phyloP scores from a whole-genome alignment of 192 early-diverging fungal species.

The Helicostylum pulchrum region DNA sequence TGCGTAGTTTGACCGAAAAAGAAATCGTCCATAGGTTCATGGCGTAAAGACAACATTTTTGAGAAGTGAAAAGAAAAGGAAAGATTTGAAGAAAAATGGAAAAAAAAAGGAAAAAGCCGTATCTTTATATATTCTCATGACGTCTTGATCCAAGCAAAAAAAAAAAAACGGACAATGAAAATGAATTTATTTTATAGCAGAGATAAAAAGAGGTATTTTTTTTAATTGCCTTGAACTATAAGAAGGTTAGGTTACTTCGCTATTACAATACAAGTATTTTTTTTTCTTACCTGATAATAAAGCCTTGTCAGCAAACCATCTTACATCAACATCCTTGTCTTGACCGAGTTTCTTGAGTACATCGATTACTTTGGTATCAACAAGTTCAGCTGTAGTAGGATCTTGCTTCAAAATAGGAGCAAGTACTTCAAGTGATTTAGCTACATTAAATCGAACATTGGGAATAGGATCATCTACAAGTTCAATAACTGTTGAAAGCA shows the following conservation, averaged over 20 bases:
- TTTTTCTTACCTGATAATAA: constrained; percentile 44
- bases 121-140: too few species aligned
- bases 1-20: not conserved
- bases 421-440: constrained; percentile 87
- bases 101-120: too few species aligned
- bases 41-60: not conserved
- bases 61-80: not conserved
- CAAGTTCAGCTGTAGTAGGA: constrained; percentile 56
- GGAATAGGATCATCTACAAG: constrained; percentile 94
- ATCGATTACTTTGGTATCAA: constrained; percentile 73
- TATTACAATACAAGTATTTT: too few species aligned
- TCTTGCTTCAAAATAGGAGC: constrained; percentile 70
- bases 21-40: not conserved
- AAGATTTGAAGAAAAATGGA: not conserved
- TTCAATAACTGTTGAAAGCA: constrained; percentile 81
- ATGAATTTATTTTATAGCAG: too few species aligned
- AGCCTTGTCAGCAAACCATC: constrained; percentile 87
- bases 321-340: constrained; percentile 91
- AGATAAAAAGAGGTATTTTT: too few species aligned
- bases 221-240: too few species aligned
- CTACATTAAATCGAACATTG: constrained; percentile 99
- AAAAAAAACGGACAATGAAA: too few species aligned
- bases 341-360: constrained; percentile 79
- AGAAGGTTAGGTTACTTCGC: too few species aligned
- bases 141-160: too few species aligned